Percentiles rank a stretch among this genome's conserved stretches.
phyloP scores from a whole-genome alignment of 805 yeast genomes.

The Sugiyamaella floridensis region DNA sequence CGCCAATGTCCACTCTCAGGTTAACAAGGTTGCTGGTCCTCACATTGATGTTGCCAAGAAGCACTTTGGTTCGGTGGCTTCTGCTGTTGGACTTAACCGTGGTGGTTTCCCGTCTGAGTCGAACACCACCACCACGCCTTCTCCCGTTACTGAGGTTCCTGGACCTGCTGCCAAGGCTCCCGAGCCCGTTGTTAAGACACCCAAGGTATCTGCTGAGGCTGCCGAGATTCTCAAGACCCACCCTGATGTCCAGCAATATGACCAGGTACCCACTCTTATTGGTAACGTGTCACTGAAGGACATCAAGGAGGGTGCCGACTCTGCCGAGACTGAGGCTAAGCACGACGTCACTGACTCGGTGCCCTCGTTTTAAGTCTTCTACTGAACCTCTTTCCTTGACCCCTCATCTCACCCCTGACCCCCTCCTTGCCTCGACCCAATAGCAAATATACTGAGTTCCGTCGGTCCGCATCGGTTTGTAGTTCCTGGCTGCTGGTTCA shows the following conservation, averaged over 20 bases:
- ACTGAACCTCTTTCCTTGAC: too few relatives aligned
- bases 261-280: conserved; percentile 28
- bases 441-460: too few relatives aligned
- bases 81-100: conserved; percentile 26
- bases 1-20: conserved; percentile 20
- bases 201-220: conserved; percentile 7
- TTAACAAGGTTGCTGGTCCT: conserved; percentile 30
- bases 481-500: not conserved
- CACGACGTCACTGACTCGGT: not conserved
- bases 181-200: conserved; percentile 6
- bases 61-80: conserved; percentile 17
- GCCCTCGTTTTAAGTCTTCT: not conserved
- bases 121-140: conserved; percentile 25
- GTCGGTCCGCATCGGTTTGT: too few relatives aligned
- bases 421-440: too few relatives aligned
- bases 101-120: conserved; percentile 30
- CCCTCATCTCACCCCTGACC: too few relatives aligned
- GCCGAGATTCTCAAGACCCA: conserved; percentile 13
- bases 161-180: conserved; percentile 20
- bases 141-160: conserved; percentile 14
- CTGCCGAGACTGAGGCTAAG: conserved; percentile 4
- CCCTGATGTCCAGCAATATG: conserved; percentile 19
- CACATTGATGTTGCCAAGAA: conserved; percentile 29
- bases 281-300: conserved; percentile 23
- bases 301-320: conserved; percentile 2